Base-by-base conservation (phyloP, 805 yeast species). In the Millerozyma miso region DNA sequence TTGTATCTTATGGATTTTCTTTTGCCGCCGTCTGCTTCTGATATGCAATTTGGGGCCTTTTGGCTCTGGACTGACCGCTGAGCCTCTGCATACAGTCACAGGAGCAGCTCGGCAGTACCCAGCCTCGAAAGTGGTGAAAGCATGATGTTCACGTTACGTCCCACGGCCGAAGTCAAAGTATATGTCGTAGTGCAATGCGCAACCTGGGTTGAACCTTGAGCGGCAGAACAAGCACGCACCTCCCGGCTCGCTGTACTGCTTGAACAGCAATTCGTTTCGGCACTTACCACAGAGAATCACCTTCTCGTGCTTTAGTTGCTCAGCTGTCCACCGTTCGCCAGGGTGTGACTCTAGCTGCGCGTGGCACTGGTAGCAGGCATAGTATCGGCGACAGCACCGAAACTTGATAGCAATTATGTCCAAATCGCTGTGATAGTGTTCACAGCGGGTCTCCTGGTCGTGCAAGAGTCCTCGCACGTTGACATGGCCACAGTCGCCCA, bases 361-460 rank as follows among this genome's bases (percentile, higher is more conserved):
- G 46, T 70, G 75, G 51, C 75, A 70, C 47, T 65, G 45, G 50
- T 52, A 65, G 51, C 75, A 70, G 2, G 74, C 72, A 45, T 55
- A 70, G 44, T 60, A 70, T 13, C 40, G 38, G 4, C 43, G 48
- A 45, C 75, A 70, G 52, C 75, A 70, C 45, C 56, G 55, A 49
- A 64, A 68, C 43, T 64, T 66, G 36, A 70, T 49, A 10, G 74
- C 74, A 3, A 70, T 63, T 7, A 70, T 55, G 47, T 70, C 75
- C 2, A 63, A 52, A 3, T 33, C 39, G 35, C 58, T 46, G 39
- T 65, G 61, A 48, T 69, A 69, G 56, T 70, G 75, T 4, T 37
- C 31, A 39, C 75, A 70, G 17, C 75, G 46, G 3, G 74, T 69
- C 18, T 62, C 43, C 6, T 38, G 18, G 48, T 69, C 74, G 3